Base-by-base conservation (phyloP, 2,329 filamentous ascomycete genomes). In the Plectosphaerella sp. region DNA sequence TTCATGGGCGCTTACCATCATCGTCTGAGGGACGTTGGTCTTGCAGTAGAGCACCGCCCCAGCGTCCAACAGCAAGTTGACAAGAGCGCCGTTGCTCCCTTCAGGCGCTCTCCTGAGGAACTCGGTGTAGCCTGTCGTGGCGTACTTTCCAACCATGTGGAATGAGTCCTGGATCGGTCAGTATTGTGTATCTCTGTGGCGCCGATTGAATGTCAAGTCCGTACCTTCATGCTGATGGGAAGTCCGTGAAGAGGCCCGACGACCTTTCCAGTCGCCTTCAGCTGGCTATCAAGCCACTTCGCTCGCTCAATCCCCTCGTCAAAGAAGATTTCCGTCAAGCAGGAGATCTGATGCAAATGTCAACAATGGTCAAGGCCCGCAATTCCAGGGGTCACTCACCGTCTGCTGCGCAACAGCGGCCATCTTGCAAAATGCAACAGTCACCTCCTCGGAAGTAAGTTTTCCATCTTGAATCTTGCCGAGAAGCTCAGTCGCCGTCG, bases 21-120 rank as follows among this genome's bases (percentile, higher is more conserved):
- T 65, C 0, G 78, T 79, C 55, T 83, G 79, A 1, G 86, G 85
- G 2, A 89, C 72, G 58, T 88, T 88, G 1, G 86, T 89, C 67
- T 89, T 89, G 57, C 80, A 77, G 57, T 88, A 86, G n/a, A 86
- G 68, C 0, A 89, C 74, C 1, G 86, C 86, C 1, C 87, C 87
- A 0, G 83, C 72, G 16, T 74, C 72, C 24, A 80, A 67, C 4
- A 89, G 66, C 1, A 87, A 69, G 9, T 79, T 72, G 0, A 87
- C 79, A 7, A 88, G 68, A 0, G 77, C 73, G 0, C 81, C 75
- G 62, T 52, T 87, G 79, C 55, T 73, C 65, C 33, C 67, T 64
- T 14, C 78, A 73, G 2, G 80, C n/a, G 80, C 47, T 79, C 73
- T 51, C 74, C 70, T 35, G 78, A 80, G 51, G 83, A 70, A 6